These are phyloP conservation scores for Aureobasidium subglaciale DNA, from an alignment of 2,329 filamentous ascomycete species.

Conservation along the genomic window DNA sequence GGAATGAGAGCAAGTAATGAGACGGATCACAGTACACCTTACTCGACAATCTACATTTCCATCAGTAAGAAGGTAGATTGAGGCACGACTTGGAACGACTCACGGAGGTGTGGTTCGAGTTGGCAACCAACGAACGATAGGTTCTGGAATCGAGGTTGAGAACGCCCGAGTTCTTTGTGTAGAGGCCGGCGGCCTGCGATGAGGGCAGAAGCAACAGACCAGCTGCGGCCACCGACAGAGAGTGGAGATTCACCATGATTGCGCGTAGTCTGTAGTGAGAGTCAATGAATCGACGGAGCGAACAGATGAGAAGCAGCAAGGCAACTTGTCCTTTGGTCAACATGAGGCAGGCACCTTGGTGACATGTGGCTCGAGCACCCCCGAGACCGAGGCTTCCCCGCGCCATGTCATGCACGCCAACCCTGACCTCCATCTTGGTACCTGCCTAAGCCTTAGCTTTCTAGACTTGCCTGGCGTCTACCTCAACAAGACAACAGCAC, in stretches of 20 bases:
- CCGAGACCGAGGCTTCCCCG: conserved; percentile 9
- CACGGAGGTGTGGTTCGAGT: conserved; percentile 89
- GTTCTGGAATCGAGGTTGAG: conserved; percentile 71
- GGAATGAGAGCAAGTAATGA: conserved; percentile 8
- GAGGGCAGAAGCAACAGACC: conserved; percentile 61
- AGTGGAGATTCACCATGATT: conserved; percentile 17
- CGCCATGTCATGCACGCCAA: not conserved
- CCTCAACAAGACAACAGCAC: not conserved
- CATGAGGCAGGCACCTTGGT: not conserved
- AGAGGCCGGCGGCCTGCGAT: conserved; percentile 63
- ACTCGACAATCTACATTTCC: conserved; percentile 33
- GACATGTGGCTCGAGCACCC: conserved; percentile 13
- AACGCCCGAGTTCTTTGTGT: conserved; percentile 80
- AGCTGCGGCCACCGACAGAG: conserved; percentile 46
- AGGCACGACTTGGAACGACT: conserved; percentile 26
- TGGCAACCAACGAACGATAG: conserved; percentile 75
- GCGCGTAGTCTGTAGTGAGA: not conserved
- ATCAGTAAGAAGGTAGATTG: not conserved
- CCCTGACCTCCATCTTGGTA: not conserved
- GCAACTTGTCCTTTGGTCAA: conserved; percentile 19
- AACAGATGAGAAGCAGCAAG: too few relatives aligned
- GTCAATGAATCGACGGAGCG: not conserved
- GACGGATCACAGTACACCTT: conserved; percentile 17
- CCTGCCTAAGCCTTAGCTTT: not conserved
- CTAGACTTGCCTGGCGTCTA: too few relatives aligned